These are phyloP conservation scores for Annulohypoxylon truncatum DNA, from an alignment of 2,329 filamentous ascomycete species.

Conservation along the genomic window DNA sequence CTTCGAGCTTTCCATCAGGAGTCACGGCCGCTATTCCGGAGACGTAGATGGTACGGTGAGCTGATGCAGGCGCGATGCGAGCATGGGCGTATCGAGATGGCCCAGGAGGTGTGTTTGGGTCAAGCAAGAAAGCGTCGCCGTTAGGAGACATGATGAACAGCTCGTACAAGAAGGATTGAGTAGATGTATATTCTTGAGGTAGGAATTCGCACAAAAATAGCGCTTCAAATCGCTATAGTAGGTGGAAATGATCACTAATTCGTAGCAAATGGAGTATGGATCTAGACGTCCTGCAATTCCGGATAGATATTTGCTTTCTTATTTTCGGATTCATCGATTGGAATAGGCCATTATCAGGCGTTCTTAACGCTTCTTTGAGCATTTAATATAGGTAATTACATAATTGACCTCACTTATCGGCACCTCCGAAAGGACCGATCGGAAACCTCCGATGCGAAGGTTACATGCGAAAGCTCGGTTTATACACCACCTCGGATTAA, in stretches of 20 bases:
- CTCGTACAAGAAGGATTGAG: not conserved
- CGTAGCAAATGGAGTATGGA: not conserved
- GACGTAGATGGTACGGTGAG: slow-evolving; percentile 54
- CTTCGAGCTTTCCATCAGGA: slow-evolving; percentile 52
- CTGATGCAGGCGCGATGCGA: slow-evolving; percentile 44
- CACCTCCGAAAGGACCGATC: not conserved
- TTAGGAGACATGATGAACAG: slow-evolving; percentile 48
- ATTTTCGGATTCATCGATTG: not conserved
- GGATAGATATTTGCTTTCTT: not conserved
- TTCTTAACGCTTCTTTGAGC: not conserved
- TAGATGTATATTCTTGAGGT: not conserved
- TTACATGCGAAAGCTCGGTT: not conserved
- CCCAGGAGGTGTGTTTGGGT: slow-evolving; percentile 46
- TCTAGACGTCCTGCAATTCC: not conserved
- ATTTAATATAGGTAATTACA: not conserved
- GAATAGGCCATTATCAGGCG: not conserved
- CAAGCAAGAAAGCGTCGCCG: slow-evolving; percentile 51
- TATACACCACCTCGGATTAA: not conserved
- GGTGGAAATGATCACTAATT: not conserved
- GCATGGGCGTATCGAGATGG: slow-evolving; percentile 52
- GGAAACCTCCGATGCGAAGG: not conserved
- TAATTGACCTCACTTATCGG: not conserved
- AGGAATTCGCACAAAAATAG: not conserved
- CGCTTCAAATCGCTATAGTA: not conserved
- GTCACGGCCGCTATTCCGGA: slow-evolving; percentile 53